These are phyloP conservation scores for Hymenoscyphus occultus DNA, from an alignment of 2,329 filamentous ascomycete species.

Conservation along the genomic window DNA sequence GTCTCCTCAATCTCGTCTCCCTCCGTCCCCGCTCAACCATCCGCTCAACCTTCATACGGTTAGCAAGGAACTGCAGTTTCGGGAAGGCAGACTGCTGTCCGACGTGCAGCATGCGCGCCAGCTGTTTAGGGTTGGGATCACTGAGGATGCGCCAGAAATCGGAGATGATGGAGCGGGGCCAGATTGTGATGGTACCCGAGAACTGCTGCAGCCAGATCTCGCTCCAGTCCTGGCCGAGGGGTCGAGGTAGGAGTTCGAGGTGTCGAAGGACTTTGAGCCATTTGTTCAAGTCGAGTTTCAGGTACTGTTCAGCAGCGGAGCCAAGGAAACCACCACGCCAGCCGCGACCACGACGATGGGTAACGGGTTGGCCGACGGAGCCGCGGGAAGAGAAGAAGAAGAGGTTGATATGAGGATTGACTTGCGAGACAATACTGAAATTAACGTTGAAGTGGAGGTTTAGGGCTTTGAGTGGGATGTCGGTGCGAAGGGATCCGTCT, in stretches of 20 bases:
- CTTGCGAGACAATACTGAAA: conserved; percentile 84
- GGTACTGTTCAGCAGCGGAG: conserved; percentile 86
- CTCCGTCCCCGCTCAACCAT: conserved; percentile 57
- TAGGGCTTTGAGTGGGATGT: conserved; percentile 90
- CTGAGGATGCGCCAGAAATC: conserved; percentile 86
- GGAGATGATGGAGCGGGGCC: conserved; percentile 75
- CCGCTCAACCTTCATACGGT: conserved; percentile 80
- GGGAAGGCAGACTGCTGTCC: conserved; percentile 89
- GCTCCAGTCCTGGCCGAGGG: conserved; percentile 92
- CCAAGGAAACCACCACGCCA: conserved; percentile 96
- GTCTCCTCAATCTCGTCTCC: conserved; percentile 47
- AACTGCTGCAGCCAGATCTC: conserved; percentile 96
- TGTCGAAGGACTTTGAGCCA: conserved; percentile 95
- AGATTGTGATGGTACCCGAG: conserved; percentile 91
- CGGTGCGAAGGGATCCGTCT: conserved; percentile 88
- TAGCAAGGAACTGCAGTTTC: conserved; percentile 86
- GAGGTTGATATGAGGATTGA: conserved; percentile 96
- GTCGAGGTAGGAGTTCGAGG: conserved; percentile 84
- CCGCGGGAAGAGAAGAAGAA: conserved; percentile 98
- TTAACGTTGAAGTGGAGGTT: conserved; percentile 99
- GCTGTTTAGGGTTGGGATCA: conserved; percentile 71
- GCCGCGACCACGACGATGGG: conserved; percentile 85
- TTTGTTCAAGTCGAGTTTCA: conserved; percentile 95
- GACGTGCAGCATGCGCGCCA: conserved; percentile 86
- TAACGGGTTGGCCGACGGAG: conserved; percentile 87